phyloP scores from a whole-genome alignment of 768 basidiomycete species.

The Macrolepiota fuliginosa region DNA sequence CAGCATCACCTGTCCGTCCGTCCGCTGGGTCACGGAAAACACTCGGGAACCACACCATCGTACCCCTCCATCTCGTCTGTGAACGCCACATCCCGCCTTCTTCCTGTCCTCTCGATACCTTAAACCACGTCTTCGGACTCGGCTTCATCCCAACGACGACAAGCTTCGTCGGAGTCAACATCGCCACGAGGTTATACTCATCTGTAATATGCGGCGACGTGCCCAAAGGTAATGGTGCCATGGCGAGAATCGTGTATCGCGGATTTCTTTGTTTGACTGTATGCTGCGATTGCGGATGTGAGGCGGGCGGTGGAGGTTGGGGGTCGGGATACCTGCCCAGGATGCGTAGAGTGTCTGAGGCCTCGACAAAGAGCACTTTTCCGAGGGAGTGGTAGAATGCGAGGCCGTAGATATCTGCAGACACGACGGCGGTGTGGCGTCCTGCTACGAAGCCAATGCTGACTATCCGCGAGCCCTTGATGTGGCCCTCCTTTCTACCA shows the following conservation, averaged over 20 bases:
- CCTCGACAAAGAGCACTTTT: slow-evolving; percentile 92
- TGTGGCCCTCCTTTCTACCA: slow-evolving; percentile 83
- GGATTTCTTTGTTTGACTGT: slow-evolving; percentile 42
- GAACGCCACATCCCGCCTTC: slow-evolving; percentile 41
- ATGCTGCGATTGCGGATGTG: slow-evolving; percentile 19
- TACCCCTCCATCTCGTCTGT: slow-evolving; percentile 54
- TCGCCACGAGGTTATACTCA: slow-evolving; percentile 72
- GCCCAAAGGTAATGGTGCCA: slow-evolving; percentile 82
- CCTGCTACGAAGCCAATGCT: slow-evolving; percentile 86
- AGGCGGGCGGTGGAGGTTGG: slow-evolving; percentile 16
- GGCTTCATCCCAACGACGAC: slow-evolving; percentile 94
- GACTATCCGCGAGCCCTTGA: slow-evolving; percentile 75
- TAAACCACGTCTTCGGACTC: slow-evolving; percentile 89
- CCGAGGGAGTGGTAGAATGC: slow-evolving; percentile 96
- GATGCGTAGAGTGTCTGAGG: slow-evolving; percentile 90
- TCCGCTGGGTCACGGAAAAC: slow-evolving; percentile 24
- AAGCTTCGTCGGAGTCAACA: slow-evolving; percentile 88
- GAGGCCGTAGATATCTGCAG: slow-evolving; percentile 86
- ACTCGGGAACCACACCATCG: slow-evolving; percentile 83
- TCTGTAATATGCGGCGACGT: slow-evolving; percentile 74
- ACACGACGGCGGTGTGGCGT: slow-evolving; percentile 89
- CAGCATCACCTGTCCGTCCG: slow-evolving; percentile 13
- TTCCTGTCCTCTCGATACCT: slow-evolving; percentile 54
- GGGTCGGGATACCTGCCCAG: slow-evolving; percentile 83
- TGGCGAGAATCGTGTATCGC: slow-evolving; percentile 71